A percentile compares a stretch with the other conserved stretches of the same genome.
phyloP scores from a whole-genome alignment of 2,329 filamentous ascomycete species.

The Aspergillus persii region DNA sequence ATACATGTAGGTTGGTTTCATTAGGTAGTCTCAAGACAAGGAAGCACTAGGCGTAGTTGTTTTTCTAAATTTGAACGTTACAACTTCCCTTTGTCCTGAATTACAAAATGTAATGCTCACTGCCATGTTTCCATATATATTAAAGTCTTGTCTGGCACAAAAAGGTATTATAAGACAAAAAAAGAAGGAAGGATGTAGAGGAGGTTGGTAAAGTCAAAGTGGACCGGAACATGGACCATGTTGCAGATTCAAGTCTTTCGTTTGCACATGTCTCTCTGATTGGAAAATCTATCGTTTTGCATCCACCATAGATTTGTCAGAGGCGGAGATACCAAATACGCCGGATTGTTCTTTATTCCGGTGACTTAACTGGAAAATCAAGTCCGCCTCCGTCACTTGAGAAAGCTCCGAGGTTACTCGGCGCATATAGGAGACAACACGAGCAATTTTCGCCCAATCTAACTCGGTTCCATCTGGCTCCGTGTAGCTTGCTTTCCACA shows the following conservation, averaged over 20 bases:
- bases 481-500: constrained; percentile 71
- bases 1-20: neutral
- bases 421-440: constrained; percentile 63
- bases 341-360: constrained; percentile 33
- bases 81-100: neutral
- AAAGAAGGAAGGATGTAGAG: neutral
- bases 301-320: constrained; percentile 42
- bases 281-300: constrained; percentile 17
- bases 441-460: constrained; percentile 59
- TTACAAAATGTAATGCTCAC: neutral
- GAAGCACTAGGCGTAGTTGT: neutral
- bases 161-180: neutral
- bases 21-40: neutral
- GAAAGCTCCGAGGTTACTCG: constrained; percentile 56
- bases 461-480: constrained; percentile 47
- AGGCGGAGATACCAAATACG: constrained; percentile 34
- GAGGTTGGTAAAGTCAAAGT: neutral
- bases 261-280: neutral
- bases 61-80: neutral
- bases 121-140: neutral
- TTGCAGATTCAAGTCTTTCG: neutral
- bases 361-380: constrained; percentile 51
- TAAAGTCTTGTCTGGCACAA: neutral
- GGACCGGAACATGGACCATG: neutral
- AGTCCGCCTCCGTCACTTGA: constrained; percentile 51